Evolutionary conservation across 192 early-diverging fungal species (phyloP).

Genomic region (Gamsiella multidivaricata): DNA sequence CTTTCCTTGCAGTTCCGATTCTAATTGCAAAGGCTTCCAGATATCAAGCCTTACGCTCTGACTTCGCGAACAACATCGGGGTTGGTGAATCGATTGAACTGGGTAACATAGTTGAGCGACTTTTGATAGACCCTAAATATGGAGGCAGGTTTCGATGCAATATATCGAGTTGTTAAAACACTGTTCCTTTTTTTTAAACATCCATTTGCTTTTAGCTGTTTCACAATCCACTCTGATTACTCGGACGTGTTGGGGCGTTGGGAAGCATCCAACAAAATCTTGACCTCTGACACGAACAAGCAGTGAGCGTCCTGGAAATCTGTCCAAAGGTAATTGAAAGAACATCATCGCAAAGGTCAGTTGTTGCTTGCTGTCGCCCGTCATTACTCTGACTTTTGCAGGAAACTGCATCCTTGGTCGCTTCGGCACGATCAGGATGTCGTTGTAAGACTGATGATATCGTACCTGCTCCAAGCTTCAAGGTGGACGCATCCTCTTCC

Average conservation of each 20-base stretch:
- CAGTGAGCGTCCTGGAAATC: slow-evolving; percentile 80
- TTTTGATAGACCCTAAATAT: slow-evolving; percentile 76
- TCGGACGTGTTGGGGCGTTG: slow-evolving; percentile 61
- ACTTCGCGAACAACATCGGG: slow-evolving; percentile 88
- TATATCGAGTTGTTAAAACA: not conserved
- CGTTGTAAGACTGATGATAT: too few species aligned
- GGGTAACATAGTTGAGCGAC: slow-evolving; percentile 85
- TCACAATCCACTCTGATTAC: slow-evolving; percentile 38
- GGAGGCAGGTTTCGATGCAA: not conserved
- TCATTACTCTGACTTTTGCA: too few species aligned
- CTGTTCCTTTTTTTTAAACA: too few species aligned
- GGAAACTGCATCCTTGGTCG: too few species aligned
- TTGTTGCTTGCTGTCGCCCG: too few species aligned
- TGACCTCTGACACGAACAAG: slow-evolving; percentile 77
- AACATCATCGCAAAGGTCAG: not conserved
- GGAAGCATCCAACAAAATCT: slow-evolving; percentile 73
- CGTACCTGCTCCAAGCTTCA: slow-evolving; percentile 73
- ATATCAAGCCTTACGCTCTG: slow-evolving; percentile 63
- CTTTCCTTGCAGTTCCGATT: not conserved
- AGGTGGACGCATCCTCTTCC: slow-evolving; percentile 70
- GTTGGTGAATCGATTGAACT: slow-evolving; percentile 88
- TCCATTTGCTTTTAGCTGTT: too few species aligned
- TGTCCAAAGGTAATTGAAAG: not conserved
- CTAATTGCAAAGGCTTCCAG: too few species aligned
- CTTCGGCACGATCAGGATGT: too few species aligned